These are phyloP conservation scores for Gossypium sturtianum DNA, from an alignment of 345 rosid species.

Conservation along the genomic window DNA sequence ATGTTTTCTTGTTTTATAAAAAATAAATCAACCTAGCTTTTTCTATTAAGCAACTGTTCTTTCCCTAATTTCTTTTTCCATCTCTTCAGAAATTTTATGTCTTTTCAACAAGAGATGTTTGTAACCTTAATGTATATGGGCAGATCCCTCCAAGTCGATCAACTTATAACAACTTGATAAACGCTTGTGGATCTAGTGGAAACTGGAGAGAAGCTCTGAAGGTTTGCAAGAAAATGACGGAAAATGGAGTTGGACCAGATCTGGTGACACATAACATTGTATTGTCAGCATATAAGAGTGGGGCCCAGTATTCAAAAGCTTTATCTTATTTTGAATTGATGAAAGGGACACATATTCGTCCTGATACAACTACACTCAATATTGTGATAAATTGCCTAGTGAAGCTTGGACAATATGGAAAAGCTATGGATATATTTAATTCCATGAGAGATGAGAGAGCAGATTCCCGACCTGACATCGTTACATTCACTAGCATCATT, in stretches of 20 bases:
- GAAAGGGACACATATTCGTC: constrained; percentile 81
- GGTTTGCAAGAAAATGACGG: constrained; percentile 86
- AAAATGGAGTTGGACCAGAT: constrained; percentile 97
- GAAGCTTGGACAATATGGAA: constrained; percentile 65
- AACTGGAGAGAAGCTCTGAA: constrained; percentile 93
- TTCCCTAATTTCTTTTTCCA: neutral
- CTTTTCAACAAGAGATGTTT: neutral
- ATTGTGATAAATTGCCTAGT: constrained; percentile 72
- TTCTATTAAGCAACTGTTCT: neutral
- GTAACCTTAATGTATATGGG: constrained; percentile 20
- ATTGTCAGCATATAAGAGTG: constrained; percentile 80
- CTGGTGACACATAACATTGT: constrained; percentile 87
- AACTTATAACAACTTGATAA: constrained; percentile 83
- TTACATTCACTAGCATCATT: constrained; percentile 74
- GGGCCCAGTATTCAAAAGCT: constrained; percentile 73
- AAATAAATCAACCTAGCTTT: neutral
- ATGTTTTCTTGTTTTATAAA: neutral
- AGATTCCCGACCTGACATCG: constrained; percentile 67
- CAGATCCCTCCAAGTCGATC: constrained; percentile 91
- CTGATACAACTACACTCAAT: constrained; percentile 78
- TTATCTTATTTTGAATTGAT: constrained; percentile 79
- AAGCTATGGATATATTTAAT: constrained; percentile 67
- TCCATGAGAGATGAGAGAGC: constrained; percentile 77
- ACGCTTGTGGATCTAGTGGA: constrained; percentile 95
- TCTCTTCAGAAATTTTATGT: neutral